A percentile compares a stretch with the other conserved stretches of the same genome.
Conservation (phyloP, 1,139 yeast species). For the Ashbya aceris region DNA sequence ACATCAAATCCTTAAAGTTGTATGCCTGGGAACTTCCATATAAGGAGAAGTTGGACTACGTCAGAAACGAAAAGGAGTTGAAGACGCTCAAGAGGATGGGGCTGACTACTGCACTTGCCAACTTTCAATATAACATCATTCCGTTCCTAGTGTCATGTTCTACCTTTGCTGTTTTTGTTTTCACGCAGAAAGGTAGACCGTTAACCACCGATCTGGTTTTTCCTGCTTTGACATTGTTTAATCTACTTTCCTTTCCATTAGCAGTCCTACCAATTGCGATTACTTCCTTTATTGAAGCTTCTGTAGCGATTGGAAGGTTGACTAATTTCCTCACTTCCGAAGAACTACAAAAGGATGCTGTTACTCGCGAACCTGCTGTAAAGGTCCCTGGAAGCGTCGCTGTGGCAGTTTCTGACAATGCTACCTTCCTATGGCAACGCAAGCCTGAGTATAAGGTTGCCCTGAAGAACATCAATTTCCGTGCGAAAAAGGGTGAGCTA, state of each 20-base stretch:
- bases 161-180: constrained; percentile 78
- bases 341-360: constrained; percentile 77
- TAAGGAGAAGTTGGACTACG: constrained; percentile 57
- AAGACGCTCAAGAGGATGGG: constrained; percentile 71
- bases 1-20: constrained; percentile 82
- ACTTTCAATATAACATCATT: constrained; percentile 76
- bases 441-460: constrained; percentile 73
- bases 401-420: constrained; percentile 44
- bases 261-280: constrained; percentile 91
- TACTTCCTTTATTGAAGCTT: constrained; percentile 78
- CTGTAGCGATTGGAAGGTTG: constrained; percentile 76
- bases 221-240: constrained; percentile 86
- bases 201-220: constrained; percentile 87
- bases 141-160: constrained; percentile 88
- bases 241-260: constrained; percentile 80
- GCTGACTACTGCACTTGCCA: constrained; percentile 59
- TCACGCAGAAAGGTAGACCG: constrained; percentile 50
- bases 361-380: constrained; percentile 48
- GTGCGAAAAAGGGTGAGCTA: constrained; percentile 70
- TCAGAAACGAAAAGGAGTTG: constrained; percentile 85
- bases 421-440: constrained; percentile 84
- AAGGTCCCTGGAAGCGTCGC: constrained; percentile 53
- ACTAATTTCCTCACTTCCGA: constrained; percentile 62
- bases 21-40: constrained; percentile 96
- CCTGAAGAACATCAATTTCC: constrained; percentile 56